Conservation (phyloP, 2,329 filamentous ascomycete species). For the Trichoderma endophyticum region DNA sequence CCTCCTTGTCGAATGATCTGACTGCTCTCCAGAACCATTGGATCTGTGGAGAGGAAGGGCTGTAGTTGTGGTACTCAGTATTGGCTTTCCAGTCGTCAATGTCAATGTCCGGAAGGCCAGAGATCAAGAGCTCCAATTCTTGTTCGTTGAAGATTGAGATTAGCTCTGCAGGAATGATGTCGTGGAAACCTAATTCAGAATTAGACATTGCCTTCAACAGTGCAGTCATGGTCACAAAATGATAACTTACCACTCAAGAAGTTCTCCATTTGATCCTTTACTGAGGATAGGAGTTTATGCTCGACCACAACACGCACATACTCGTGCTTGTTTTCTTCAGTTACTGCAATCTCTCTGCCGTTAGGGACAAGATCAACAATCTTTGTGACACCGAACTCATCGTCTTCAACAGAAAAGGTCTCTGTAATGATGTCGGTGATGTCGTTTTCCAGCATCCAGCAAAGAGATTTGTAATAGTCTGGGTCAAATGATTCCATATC, state of each 20-base stretch:
- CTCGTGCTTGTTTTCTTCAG: slow-evolving; percentile 97
- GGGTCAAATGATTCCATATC: slow-evolving; percentile 99
- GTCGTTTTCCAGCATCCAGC: slow-evolving; percentile 98
- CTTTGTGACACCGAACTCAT: slow-evolving; percentile 87
- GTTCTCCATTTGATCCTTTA: slow-evolving; percentile 88
- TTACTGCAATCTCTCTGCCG: slow-evolving; percentile 88
- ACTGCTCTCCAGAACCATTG: slow-evolving; percentile 99
- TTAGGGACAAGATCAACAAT: slow-evolving; percentile 83
- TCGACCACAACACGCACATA: slow-evolving; percentile 94
- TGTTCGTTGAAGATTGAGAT: slow-evolving; percentile 99
- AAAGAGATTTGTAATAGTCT: slow-evolving; percentile 97
- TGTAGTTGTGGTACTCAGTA: slow-evolving; percentile 98
- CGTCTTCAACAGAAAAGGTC: slow-evolving; percentile 90
- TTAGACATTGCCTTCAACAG: not conserved
- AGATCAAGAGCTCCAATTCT: slow-evolving; percentile 93
- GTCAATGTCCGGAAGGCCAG: slow-evolving; percentile 93
- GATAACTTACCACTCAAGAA: slow-evolving; percentile 71
- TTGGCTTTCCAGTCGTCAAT: slow-evolving; percentile 99
- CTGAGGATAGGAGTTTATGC: slow-evolving; percentile 85
- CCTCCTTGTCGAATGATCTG: slow-evolving; percentile 97
- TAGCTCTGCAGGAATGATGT: slow-evolving; percentile 91
- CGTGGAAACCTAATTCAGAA: slow-evolving; percentile 72
- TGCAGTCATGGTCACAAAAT: not conserved
- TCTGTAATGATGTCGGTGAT: slow-evolving; percentile 97
- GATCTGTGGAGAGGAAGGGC: slow-evolving; percentile 87